Evolutionary conservation across 1,139 yeast genomes (phyloP).

Genomic region (Sugiyamaella xylanicola): DNA sequence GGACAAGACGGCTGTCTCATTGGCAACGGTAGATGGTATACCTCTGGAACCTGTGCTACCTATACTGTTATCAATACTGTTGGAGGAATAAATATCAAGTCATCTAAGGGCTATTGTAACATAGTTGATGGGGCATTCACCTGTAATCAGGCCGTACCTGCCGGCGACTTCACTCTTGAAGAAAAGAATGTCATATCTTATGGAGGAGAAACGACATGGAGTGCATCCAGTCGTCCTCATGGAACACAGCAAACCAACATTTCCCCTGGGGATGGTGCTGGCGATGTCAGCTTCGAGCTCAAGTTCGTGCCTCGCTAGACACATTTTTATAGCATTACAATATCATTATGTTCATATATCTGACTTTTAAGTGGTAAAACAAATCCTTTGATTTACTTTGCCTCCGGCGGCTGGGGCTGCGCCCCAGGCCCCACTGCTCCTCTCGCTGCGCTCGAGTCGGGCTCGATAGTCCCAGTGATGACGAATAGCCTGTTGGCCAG

Average conservation of each 20-base stretch:
- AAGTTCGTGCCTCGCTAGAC: constrained; percentile 36
- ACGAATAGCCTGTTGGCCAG: too few species aligned
- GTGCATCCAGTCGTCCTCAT: constrained; percentile 55
- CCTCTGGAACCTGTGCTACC: constrained; percentile 84
- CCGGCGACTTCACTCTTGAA: constrained; percentile 40
- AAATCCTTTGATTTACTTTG: not conserved
- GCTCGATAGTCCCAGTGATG: too few species aligned
- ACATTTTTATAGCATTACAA: constrained; percentile 17
- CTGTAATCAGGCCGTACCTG: constrained; percentile 37
- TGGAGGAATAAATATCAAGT: constrained; percentile 69
- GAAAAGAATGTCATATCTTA: constrained; percentile 45
- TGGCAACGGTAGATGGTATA: constrained; percentile 82
- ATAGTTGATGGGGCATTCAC: constrained; percentile 47
- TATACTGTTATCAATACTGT: constrained; percentile 58
- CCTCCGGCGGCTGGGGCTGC: not conserved
- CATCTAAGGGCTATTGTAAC: constrained; percentile 77
- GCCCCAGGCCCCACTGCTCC: not conserved
- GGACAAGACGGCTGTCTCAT: constrained; percentile 76
- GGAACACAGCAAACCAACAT: constrained; percentile 58
- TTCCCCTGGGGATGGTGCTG: constrained; percentile 52
- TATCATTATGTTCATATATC: too few species aligned
- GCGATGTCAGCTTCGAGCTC: constrained; percentile 48
- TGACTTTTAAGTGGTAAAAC: too few species aligned
- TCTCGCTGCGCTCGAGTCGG: not conserved
- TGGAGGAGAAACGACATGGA: constrained; percentile 69